A percentile compares a stretch with the other conserved stretches of the same genome.
phyloP scores from a whole-genome alignment of 495 filamentous ascomycete species.

The Penicillium cataractarum region DNA sequence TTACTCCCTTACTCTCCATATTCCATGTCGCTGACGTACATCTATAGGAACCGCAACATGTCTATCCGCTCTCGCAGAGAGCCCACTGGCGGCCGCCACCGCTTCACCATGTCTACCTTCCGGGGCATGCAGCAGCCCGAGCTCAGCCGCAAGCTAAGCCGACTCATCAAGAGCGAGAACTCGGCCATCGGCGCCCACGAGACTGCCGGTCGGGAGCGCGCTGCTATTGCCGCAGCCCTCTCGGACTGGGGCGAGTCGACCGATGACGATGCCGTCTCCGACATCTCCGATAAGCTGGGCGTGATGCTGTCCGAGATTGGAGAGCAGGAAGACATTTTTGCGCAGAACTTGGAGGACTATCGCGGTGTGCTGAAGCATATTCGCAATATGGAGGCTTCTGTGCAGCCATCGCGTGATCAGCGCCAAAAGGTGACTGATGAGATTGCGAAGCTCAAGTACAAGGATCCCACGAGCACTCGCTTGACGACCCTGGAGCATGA shows the following conservation, averaged over 20 bases:
- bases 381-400: constrained; percentile 85
- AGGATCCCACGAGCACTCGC: constrained; percentile 78
- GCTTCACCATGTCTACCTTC: constrained; percentile 80
- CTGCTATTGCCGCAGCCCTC: constrained; percentile 84
- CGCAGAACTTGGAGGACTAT: constrained; percentile 82
- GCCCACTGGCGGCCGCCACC: constrained; percentile 49
- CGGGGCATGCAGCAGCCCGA: constrained; percentile 82
- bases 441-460: constrained; percentile 84
- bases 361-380: constrained; percentile 83
- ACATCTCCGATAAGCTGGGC: constrained; percentile 91
- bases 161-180: constrained; percentile 91
- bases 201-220: constrained; percentile 75
- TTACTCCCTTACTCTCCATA: not conserved
- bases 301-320: constrained; percentile 90
- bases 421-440: constrained; percentile 86
- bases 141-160: constrained; percentile 80
- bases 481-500: constrained; percentile 90
- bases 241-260: constrained; percentile 95
- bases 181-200: constrained; percentile 81
- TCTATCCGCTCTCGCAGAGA: constrained; percentile 61
- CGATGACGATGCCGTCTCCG: constrained; percentile 79
- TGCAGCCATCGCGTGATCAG: constrained; percentile 88
- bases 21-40: constrained; percentile 6
- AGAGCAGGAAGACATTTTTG: constrained; percentile 87
- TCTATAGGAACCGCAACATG: constrained; percentile 59